Evolutionary conservation across 1,284 basidiomycete genomes (phyloP).

Genomic region (Ustilago xerochloae): DNA sequence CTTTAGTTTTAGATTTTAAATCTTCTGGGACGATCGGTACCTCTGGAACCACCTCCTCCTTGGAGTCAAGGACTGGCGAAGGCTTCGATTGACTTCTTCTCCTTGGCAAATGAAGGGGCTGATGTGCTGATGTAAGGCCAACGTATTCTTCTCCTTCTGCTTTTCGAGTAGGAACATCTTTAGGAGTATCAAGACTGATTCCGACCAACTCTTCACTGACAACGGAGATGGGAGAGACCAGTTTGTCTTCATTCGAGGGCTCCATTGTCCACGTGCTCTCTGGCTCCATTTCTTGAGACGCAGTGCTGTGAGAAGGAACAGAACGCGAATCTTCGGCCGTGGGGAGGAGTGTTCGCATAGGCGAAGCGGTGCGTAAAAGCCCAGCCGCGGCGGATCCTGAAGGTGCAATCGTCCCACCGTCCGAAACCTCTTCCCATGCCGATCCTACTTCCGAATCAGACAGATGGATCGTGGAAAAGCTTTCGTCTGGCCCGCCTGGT

Average conservation of each 20-base stretch:
- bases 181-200: slow-evolving; percentile 18
- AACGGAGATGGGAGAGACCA: slow-evolving; percentile 2
- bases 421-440: slow-evolving; percentile 52
- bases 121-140: slow-evolving; percentile 21
- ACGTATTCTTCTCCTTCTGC: slow-evolving; percentile 4
- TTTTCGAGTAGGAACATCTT: neutral
- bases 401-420: slow-evolving; percentile 45
- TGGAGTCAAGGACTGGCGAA: neutral
- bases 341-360: neutral
- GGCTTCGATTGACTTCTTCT: slow-evolving; percentile 15
- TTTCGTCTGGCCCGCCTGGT: slow-evolving; percentile 25
- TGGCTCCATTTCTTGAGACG: neutral
- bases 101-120: slow-evolving; percentile 12
- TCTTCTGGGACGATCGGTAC: neutral
- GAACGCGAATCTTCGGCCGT: neutral
- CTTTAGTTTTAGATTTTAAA: neutral
- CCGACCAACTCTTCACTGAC: slow-evolving; percentile 22
- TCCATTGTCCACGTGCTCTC: neutral
- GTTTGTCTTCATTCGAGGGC: neutral
- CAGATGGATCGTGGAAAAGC: slow-evolving; percentile 38
- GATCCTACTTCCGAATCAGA: slow-evolving; percentile 45
- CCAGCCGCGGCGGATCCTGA: slow-evolving; percentile 2
- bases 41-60: neutral
- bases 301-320: neutral
- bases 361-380: slow-evolving; percentile 13